phyloP scores from a whole-genome alignment of 2,329 filamentous ascomycete species.

The Scedosporium dehoogii region DNA sequence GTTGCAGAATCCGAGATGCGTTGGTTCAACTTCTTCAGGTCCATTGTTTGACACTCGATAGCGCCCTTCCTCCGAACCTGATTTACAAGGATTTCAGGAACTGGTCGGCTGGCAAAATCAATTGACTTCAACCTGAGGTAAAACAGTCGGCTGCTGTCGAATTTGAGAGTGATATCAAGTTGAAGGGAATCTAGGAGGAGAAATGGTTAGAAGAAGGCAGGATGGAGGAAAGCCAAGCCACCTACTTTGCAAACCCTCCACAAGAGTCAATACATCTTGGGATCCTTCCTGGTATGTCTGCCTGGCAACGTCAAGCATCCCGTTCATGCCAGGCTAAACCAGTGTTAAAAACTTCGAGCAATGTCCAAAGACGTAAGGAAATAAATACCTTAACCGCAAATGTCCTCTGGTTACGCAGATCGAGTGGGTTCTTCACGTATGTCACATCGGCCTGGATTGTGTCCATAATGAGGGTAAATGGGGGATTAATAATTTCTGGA shows the following conservation, averaged over 20 bases:
- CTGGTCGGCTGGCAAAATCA: conserved; percentile 48
- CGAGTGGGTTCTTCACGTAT: conserved; percentile 69
- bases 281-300: conserved; percentile 86
- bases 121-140: conserved; percentile 57
- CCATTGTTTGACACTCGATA: conserved; percentile 80
- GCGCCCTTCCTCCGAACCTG: conserved; percentile 59
- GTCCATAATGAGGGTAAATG: conserved; percentile 55
- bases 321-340: conserved; percentile 62
- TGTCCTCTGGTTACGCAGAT: conserved; percentile 78
- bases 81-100: conserved; percentile 72
- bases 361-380: not conserved
- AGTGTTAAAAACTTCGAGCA: conserved; percentile 9
- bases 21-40: conserved; percentile 70
- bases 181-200: conserved; percentile 39
- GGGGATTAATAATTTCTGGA: conserved; percentile 47
- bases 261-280: conserved; percentile 63
- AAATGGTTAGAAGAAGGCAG: conserved; percentile 1
- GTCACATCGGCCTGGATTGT: conserved; percentile 74
- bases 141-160: conserved; percentile 68
- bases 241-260: conserved; percentile 56
- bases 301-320: conserved; percentile 77
- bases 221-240: too few relatives aligned
- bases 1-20: conserved; percentile 72
- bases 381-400: conserved; percentile 68
- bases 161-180: conserved; percentile 59